Evolutionary conservation across 768 basidiomycete species (phyloP).

Genomic region (Termitomyces sp.): DNA sequence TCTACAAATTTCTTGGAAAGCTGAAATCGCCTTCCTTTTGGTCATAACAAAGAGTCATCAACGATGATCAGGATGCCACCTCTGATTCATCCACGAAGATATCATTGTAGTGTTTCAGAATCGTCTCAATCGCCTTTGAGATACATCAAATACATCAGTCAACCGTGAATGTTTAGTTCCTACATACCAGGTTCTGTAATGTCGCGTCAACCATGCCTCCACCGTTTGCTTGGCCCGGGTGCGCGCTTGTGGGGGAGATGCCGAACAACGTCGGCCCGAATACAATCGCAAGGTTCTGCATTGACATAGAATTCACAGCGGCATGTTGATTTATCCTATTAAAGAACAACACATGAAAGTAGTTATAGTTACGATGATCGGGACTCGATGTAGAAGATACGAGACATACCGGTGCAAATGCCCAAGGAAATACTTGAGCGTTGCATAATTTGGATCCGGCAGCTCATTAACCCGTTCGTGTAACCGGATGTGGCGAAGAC

Average conservation of each 20-base stretch:
- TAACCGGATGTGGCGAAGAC: constrained; percentile 89
- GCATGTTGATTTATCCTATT: constrained; percentile 71
- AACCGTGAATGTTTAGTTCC: background rate
- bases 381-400: background rate
- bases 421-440: constrained; percentile 91
- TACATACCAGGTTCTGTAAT: constrained; percentile 63
- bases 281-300: constrained; percentile 90
- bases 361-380: background rate
- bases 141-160: constrained; percentile 11
- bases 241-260: constrained; percentile 35
- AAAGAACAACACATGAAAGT: background rate
- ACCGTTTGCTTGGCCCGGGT: constrained; percentile 35
- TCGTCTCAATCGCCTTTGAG: constrained; percentile 86
- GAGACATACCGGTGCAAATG: constrained; percentile 77
- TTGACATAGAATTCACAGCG: constrained; percentile 83
- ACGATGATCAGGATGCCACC: constrained; percentile 12
- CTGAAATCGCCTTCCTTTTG: background rate
- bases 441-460: constrained; percentile 98
- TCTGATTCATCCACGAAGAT: constrained; percentile 93
- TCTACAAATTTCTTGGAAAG: background rate
- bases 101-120: constrained; percentile 89
- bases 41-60: background rate
- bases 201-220: constrained; percentile 65
- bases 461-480: constrained; percentile 98
- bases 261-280: constrained; percentile 98